Percentiles rank a stretch among this genome's conserved stretches.
Evolutionary conservation across 2,329 filamentous ascomycete genomes (phyloP).

Genomic region (Rhynchosporium secalis): DNA sequence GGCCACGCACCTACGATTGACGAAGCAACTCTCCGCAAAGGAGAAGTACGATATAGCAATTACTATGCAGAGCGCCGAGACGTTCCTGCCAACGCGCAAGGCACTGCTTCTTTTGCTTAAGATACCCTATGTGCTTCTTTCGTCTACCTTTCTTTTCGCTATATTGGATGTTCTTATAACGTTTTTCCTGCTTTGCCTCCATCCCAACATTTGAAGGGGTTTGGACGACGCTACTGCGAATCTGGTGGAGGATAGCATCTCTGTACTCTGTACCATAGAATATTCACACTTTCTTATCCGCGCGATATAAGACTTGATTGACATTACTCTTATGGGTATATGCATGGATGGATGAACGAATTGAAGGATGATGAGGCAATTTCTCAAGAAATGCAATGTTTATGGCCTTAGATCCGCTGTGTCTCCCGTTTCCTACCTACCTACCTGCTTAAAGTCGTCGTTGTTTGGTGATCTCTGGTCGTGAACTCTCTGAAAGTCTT

Average conservation of each 20-base stretch:
- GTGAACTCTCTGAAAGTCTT: too few relatives aligned
- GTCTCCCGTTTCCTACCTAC: background rate
- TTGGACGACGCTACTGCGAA: too few relatives aligned
- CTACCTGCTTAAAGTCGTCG: background rate
- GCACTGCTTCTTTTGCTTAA: constrained; percentile 34
- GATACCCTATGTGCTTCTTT: background rate
- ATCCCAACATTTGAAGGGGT: too few relatives aligned
- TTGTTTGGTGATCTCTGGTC: too few relatives aligned
- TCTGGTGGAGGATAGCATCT: too few relatives aligned
- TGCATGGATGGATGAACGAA: background rate
- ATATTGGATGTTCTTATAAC: background rate
- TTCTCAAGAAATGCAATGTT: too few relatives aligned
- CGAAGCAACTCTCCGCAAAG: constrained; percentile 44
- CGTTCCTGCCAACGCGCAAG: constrained; percentile 32
- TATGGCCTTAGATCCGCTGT: too few relatives aligned
- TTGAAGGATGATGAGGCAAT: background rate
- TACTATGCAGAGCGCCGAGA: constrained; percentile 43
- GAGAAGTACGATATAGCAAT: constrained; percentile 46
- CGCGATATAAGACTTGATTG: too few relatives aligned
- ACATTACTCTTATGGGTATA: background rate
- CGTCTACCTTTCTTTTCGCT: background rate
- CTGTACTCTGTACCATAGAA: too few relatives aligned
- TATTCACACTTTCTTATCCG: background rate
- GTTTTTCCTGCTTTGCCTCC: background rate
- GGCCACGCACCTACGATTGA: constrained; percentile 46